Evolutionary conservation across 1,284 basidiomycete genomes (phyloP), one percentile per base, ranked within the genome.

Genomic region (Thecaphora thlaspeos): DNA sequence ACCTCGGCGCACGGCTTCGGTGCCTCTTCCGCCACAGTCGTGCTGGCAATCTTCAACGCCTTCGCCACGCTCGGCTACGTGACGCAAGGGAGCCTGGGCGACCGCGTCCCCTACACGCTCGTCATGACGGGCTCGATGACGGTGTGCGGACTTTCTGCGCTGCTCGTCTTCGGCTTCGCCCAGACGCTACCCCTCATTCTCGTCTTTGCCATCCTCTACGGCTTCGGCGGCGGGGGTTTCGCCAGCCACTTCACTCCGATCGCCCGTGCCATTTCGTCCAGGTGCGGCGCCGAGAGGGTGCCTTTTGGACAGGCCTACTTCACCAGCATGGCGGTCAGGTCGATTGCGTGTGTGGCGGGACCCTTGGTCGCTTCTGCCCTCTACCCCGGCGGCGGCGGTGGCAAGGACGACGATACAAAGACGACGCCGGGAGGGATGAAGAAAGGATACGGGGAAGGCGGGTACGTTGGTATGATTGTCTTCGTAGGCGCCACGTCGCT

Each of bases 11-110:
- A 71, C 48, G 71, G 71, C 22, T 61, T 67, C 32, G 50, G 41
- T 41, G 32, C 52, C 38, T 47, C 63, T 11, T 43, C 66, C 0
- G 58, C 69, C 2, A 73, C 67, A 1, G 71, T 52, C 22, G 48
- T 73, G 9, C 59, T 73, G 1, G 66, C 69, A 0, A 61, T 58
- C 17, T 71, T 71, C 59, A 73, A 73, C 45, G 71, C 69, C 1
- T 49, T 66, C 0, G 65, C 67, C 1, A 55, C 59, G 5, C 18
- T 71, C 28, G 69, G 67, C n/a, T 68, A 68, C 32, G 51, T 69
- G 15, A 26, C 56, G 21, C 48, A 53, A 4, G 70, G 69, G 32
- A 55, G 53, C 30, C 55, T 71, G 12, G 57, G 64, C 26, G 71
- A 73, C 41, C 44, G 46, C 10, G 57, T 67, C 41, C 37, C 56